A percentile compares a stretch with the other conserved stretches of the same genome.
phyloP scores from a whole-genome alignment of 345 rosid genomes.

The Lumnitzera littorea region DNA sequence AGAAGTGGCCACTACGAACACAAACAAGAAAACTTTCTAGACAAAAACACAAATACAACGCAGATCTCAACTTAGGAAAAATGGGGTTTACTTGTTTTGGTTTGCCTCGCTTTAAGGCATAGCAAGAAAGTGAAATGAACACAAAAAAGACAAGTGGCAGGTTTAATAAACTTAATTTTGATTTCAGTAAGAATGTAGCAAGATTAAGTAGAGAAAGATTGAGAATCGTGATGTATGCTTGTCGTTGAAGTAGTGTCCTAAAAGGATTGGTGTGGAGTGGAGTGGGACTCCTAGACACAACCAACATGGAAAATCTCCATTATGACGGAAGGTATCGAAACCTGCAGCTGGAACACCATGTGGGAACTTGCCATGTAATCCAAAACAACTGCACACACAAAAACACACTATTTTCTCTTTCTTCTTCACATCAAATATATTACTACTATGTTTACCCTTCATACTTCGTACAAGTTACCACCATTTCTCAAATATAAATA shows the following conservation, averaged over 20 bases:
- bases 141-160: background rate
- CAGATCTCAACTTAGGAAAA: no score
- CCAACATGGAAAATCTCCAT: constrained; percentile 4
- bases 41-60: background rate
- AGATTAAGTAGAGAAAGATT: background rate
- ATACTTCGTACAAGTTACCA: no score
- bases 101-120: background rate
- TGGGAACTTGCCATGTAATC: constrained; percentile 2
- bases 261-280: background rate
- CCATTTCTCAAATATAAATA: no score
- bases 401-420: background rate
- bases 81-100: background rate
- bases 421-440: background rate
- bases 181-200: background rate
- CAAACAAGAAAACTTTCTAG: background rate
- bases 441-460: no score
- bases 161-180: background rate
- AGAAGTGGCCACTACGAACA: background rate
- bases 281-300: constrained; percentile 1
- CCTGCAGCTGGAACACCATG: constrained; percentile 5
- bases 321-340: constrained; percentile 9
- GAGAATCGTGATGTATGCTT: background rate
- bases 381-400: background rate
- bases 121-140: background rate
- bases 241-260: background rate